Evolutionary conservation across 2,329 filamentous ascomycete genomes (phyloP), one percentile per base, ranked within the genome.

Genomic region (Clonostachys byssicola): DNA sequence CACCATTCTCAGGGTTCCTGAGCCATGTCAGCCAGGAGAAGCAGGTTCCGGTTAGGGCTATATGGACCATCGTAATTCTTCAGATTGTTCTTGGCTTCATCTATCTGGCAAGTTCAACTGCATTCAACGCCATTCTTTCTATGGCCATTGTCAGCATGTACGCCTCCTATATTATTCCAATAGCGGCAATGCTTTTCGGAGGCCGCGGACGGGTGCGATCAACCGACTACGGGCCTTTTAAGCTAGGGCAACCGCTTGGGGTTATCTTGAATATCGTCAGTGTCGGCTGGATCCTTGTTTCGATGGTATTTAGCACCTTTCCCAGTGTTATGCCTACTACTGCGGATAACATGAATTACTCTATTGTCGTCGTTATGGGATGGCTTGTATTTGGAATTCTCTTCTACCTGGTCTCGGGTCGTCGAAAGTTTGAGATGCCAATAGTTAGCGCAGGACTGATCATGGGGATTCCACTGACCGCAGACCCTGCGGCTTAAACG

Each of bases 91-190:
- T 66, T 2, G 63, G 63, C 0, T 54, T 72, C 40, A 67, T 72
- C 48, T 72, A 71, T 39, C 54, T 68, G 2, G 71, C 68, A n/a
- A 67, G 67, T 47, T 59, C 54, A 1, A 72, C 70, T 0, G 68
- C 71, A 1, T 69, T 68, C 49, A 72, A 47, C 17, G 70, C 68
- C 1, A 55, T 72, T n/a, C 52, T 69, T 0, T 67, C 65, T 1
- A 68, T 73, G 62, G 59, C 65, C 0, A 65, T 75, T 38, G 63
- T 73, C 5, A 64, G 66, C 3, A 54, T 74, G 44, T 75, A 75
- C 50, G 54, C 63, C 0, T 73, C 72, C 5, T 74, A 70, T 30
- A 60, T 73, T 45, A 56, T 74, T 20, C 20, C 20, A 6, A 20
- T 20, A 5, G 20, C 20, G 7, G 20, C 20, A 20, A 20, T 20